phyloP scores from a whole-genome alignment of 2,329 filamentous ascomycete genomes.

The Alternaria longipes region DNA sequence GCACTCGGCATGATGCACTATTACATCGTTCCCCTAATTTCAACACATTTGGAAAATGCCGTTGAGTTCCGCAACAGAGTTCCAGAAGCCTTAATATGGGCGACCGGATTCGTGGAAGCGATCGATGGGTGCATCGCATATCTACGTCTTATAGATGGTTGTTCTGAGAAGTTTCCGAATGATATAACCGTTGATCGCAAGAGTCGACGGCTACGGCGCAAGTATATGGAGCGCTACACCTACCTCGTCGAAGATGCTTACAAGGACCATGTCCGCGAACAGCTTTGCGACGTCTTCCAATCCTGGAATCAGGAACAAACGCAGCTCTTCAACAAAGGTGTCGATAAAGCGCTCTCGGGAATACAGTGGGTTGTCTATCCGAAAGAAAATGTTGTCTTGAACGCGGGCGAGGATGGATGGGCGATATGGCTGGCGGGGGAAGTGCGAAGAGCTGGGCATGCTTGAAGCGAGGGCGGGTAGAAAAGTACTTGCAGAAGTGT shows the following conservation, averaged over 20 bases:
- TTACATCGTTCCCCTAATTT: slow-evolving; percentile 14
- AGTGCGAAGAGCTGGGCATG: slow-evolving; percentile 23
- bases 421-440: slow-evolving; percentile 10
- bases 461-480: slow-evolving; percentile 7
- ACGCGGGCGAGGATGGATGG: slow-evolving; percentile 23
- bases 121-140: slow-evolving; percentile 14
- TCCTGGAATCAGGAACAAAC: slow-evolving; percentile 16
- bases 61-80: slow-evolving; percentile 9
- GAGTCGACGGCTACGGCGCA: slow-evolving; percentile 5
- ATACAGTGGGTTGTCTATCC: slow-evolving; percentile 21
- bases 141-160: slow-evolving; percentile 10
- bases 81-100: slow-evolving; percentile 2
- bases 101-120: slow-evolving; percentile 9
- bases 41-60: slow-evolving; percentile 12
- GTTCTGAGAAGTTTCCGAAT: slow-evolving; percentile 7
- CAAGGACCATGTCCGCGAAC: slow-evolving; percentile 8
- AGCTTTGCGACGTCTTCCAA: slow-evolving; percentile 16
- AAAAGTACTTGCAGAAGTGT: slow-evolving; percentile 15
- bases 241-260: slow-evolving; percentile 6
- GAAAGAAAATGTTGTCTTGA: slow-evolving; percentile 15
- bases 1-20: slow-evolving; percentile 14
- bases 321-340: slow-evolving; percentile 29
- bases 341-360: slow-evolving; percentile 19
- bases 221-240: slow-evolving; percentile 14
- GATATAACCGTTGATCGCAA: background rate